These are phyloP conservation scores for Thalassiosira allenii DNA, from an alignment of 352 stramenopile species.

Conservation along the genomic window DNA sequence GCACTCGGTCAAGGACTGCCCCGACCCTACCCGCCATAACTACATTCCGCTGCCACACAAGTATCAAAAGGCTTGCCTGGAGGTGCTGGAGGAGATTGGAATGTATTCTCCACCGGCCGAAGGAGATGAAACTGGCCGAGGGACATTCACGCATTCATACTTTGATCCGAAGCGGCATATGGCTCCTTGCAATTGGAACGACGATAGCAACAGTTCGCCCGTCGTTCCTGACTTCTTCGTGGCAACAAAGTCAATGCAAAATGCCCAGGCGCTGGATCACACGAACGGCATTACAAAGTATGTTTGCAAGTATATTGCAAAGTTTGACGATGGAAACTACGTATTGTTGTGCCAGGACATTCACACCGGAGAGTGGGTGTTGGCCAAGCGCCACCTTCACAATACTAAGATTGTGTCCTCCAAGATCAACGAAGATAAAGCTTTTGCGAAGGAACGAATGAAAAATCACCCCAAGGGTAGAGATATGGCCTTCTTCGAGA, in stretches of 20 bases:
- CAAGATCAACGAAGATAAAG: conserved; percentile 22
- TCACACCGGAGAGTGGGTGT: conserved; percentile 4
- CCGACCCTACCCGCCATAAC: conserved; percentile 15
- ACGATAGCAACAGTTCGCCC: not conserved
- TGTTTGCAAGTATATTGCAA: conserved; percentile 12
- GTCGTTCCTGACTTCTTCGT: conserved; percentile 2
- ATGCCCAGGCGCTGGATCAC: conserved; percentile 5
- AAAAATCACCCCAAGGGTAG: conserved; percentile 10
- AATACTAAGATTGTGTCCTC: conserved; percentile 20
- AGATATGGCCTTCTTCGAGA: not conserved
- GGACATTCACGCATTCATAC: conserved; percentile 12
- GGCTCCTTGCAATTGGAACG: conserved; percentile 1
- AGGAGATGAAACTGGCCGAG: not conserved
- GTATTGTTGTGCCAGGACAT: conserved; percentile 8
- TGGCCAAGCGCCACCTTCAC: conserved; percentile 14
- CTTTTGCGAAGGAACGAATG: conserved; percentile 11
- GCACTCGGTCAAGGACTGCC: conserved; percentile 20
- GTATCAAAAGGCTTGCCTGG: conserved; percentile 6
- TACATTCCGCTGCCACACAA: conserved; percentile 9
- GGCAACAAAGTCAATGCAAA: conserved; percentile 10
- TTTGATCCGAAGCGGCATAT: conserved; percentile 8
- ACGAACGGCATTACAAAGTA: conserved; percentile 17
- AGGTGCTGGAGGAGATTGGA: conserved; percentile 35
- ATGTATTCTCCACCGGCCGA: conserved; percentile 13
- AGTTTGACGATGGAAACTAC: conserved; percentile 11